A percentile compares a stretch with the other conserved stretches of the same genome.
phyloP scores from a whole-genome alignment of 495 filamentous ascomycete species.

The Trichoderma erinaceum region DNA sequence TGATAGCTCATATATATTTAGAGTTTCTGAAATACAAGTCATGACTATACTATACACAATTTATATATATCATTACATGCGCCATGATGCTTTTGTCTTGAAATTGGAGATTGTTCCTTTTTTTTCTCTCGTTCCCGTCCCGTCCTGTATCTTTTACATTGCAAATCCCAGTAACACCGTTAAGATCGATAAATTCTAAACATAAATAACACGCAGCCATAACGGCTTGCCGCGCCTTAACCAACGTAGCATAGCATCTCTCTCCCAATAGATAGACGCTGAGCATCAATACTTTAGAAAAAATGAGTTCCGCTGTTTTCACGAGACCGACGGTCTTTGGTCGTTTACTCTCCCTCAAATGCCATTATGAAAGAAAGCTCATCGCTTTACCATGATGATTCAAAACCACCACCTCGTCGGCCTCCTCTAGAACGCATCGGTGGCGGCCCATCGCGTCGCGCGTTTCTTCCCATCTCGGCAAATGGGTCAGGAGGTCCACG shows the following conservation, averaged over 20 bases:
- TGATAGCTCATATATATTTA: not conserved
- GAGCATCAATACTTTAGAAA: constrained; percentile 1
- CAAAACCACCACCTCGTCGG: not conserved
- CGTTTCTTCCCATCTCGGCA: not conserved
- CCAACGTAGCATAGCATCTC: not conserved
- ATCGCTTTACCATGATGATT: not conserved
- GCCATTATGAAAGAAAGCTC: not conserved
- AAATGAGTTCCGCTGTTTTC: not conserved
- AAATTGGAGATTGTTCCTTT: not conserved
- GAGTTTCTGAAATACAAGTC: not conserved
- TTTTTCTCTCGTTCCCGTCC: not conserved
- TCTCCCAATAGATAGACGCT: not conserved
- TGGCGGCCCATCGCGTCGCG: constrained; percentile 1
- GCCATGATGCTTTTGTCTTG: not conserved
- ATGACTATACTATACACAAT: not conserved
- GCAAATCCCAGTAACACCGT: constrained; percentile 3
- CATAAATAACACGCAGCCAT: not conserved
- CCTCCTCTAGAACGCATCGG: not conserved
- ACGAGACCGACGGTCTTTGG: not conserved
- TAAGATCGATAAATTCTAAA: not conserved
- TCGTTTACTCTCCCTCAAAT: not conserved
- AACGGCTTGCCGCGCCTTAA: not conserved
- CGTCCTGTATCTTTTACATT: not conserved
- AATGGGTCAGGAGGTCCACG: constrained; percentile 1
- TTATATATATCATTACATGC: constrained; percentile 3